These are phyloP conservation scores for Tuber aestivum DNA, from an alignment of 495 filamentous ascomycete species.

Conservation along the genomic window DNA sequence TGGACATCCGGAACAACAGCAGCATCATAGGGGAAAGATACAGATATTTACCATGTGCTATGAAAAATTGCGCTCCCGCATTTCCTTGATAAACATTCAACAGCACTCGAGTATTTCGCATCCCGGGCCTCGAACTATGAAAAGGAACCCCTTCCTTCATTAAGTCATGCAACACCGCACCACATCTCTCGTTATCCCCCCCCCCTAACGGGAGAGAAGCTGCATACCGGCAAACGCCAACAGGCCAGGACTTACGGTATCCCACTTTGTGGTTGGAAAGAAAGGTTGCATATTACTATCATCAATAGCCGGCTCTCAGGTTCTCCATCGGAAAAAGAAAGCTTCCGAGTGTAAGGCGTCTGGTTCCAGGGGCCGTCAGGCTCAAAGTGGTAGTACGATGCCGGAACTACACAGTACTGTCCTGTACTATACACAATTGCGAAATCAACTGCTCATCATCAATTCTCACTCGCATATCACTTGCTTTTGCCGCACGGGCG, in stretches of 20 bases:
- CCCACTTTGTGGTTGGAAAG: not conserved
- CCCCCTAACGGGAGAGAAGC: not conserved
- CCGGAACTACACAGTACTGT: not conserved
- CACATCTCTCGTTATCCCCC: not conserved
- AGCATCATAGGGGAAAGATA: not conserved
- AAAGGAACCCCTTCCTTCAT: not conserved
- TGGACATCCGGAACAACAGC: not conserved
- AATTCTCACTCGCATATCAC: not conserved
- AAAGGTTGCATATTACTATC: not conserved
- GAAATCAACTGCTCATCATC: not conserved
- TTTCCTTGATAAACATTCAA: not conserved
- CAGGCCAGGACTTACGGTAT: not conserved
- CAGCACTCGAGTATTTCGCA: not conserved
- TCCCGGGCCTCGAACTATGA: not conserved
- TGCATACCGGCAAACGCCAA: not conserved
- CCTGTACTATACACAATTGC: not conserved
- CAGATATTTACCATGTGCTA: not conserved
- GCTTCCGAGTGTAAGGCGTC: not conserved
- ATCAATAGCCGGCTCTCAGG: not conserved
- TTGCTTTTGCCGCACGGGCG: not conserved
- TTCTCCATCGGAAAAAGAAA: not conserved
- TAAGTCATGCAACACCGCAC: not conserved
- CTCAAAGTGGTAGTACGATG: not conserved
- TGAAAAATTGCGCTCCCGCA: not conserved
- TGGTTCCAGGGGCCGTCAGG: not conserved